These are phyloP conservation scores for Glycine soja DNA, from an alignment of 306 rosid genomes.

Conservation along the genomic window DNA sequence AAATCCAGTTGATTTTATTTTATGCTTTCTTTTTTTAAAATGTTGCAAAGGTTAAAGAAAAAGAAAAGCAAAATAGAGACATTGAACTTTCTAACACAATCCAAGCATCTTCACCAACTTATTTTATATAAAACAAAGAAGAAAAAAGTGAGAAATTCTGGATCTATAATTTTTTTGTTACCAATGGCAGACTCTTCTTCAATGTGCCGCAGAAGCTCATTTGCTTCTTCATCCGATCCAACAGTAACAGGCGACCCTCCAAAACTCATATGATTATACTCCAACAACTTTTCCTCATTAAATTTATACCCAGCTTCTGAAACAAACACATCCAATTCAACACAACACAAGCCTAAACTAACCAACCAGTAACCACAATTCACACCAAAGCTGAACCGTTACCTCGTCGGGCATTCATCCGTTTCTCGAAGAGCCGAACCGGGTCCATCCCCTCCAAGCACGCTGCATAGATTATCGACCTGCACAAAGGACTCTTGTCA, in stretches of 20 bases:
- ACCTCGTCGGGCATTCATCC: conserved; percentile 81
- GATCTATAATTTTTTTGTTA: conserved; percentile 43
- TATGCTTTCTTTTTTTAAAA: not conserved
- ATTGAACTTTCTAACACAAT: conserved; percentile 19
- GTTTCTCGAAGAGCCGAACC: conserved; percentile 79
- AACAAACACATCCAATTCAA: conserved; percentile 28
- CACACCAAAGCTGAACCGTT: conserved; percentile 20
- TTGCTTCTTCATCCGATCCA: conserved; percentile 77
- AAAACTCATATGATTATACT: conserved; percentile 84
- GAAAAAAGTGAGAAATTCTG: not conserved
- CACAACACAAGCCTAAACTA: not conserved
- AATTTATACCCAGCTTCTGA: conserved; percentile 76
- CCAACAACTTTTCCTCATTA: conserved; percentile 66
- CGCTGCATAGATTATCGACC: conserved; percentile 85
- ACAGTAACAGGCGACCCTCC: conserved; percentile 87
- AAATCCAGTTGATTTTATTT: not conserved
- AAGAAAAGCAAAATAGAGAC: not conserved
- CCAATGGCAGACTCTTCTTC: conserved; percentile 81
- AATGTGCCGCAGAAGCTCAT: conserved; percentile 57
- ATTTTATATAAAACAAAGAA: not conserved
- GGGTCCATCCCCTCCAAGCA: conserved; percentile 94
- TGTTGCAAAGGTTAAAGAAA: not conserved
- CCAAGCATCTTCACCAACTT: conserved; percentile 14
- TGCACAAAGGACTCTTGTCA: not conserved
- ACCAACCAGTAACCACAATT: not conserved